Evolutionary conservation across 768 basidiomycete species (phyloP).

Genomic region (Rhizopogon rudus): DNA sequence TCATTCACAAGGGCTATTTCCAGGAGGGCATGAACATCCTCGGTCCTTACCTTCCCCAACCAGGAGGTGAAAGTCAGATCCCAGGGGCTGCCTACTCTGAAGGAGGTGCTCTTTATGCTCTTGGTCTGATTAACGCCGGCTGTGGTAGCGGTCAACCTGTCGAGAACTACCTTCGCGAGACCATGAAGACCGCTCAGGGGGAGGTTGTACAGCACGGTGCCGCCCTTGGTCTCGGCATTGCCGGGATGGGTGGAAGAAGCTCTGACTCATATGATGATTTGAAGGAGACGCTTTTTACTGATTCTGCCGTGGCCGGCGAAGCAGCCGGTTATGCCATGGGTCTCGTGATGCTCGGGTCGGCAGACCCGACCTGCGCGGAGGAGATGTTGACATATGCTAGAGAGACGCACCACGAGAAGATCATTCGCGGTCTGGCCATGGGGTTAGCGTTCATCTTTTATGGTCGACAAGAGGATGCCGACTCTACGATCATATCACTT

Average conservation of each 20-base stretch:
- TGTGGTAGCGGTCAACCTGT: slow-evolving; percentile 69
- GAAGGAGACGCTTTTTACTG: slow-evolving; percentile 83
- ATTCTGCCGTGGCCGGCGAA: slow-evolving; percentile 95
- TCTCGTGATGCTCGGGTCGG: slow-evolving; percentile 95
- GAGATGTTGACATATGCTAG: slow-evolving; percentile 97
- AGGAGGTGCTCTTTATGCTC: slow-evolving; percentile 92
- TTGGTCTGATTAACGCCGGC: slow-evolving; percentile 92
- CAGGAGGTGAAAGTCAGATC: slow-evolving; percentile 69
- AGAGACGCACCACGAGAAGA: slow-evolving; percentile 99
- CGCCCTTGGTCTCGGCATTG: slow-evolving; percentile 93
- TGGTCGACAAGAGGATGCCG: slow-evolving; percentile 88
- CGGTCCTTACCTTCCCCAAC: slow-evolving; percentile 87
- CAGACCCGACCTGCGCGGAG: slow-evolving; percentile 67
- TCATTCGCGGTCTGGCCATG: slow-evolving; percentile 92
- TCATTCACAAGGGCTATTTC: slow-evolving; percentile 96
- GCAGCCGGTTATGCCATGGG: slow-evolving; percentile 98
- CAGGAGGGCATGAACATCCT: slow-evolving; percentile 90
- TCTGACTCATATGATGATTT: slow-evolving; percentile 89
- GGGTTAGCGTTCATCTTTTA: slow-evolving; percentile 92
- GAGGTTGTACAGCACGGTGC: slow-evolving; percentile 97
- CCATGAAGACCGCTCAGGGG: slow-evolving; percentile 66
- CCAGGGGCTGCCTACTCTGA: slow-evolving; percentile 85
- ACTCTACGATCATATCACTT: slow-evolving; percentile 71
- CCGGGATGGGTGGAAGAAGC: slow-evolving; percentile 90
- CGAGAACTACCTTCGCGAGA: slow-evolving; percentile 73